A percentile compares a stretch with the other conserved stretches of the same genome.
Evolutionary conservation across 768 basidiomycete genomes (phyloP).

Genomic region (Phanerochaete carnosa): DNA sequence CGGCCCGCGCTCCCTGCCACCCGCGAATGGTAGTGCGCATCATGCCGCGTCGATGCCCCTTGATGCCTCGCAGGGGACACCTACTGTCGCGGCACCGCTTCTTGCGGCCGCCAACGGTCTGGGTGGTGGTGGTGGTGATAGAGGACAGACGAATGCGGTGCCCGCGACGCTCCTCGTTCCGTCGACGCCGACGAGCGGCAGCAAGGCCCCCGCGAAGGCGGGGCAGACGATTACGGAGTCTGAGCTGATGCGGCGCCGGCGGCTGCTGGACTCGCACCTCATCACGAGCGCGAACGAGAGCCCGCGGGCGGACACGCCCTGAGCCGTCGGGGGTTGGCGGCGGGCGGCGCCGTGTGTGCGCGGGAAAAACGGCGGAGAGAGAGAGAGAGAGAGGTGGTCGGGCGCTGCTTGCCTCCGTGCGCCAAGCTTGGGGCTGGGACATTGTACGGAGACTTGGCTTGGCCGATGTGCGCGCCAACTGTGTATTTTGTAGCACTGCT

Average conservation of each 20-base stretch:
- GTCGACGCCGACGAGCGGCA: not conserved
- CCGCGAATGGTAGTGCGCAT: not conserved
- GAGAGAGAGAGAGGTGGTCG: too few species aligned
- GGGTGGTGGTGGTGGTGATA: not conserved
- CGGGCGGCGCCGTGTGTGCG: not conserved
- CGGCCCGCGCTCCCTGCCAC: not conserved
- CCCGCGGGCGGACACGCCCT: not conserved
- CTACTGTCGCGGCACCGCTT: not conserved
- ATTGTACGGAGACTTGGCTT: too few species aligned
- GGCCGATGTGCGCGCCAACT: too few species aligned
- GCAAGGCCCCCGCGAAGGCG: conserved; percentile 30
- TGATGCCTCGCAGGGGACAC: not conserved
- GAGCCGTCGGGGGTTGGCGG: not conserved
- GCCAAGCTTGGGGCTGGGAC: too few species aligned
- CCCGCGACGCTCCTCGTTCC: not conserved
- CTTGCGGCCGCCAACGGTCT: not conserved
- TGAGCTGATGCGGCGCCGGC: conserved; percentile 74
- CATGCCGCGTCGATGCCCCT: not conserved
- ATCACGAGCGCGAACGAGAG: conserved; percentile 16
- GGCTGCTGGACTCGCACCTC: conserved; percentile 68
- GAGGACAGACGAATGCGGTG: not conserved
- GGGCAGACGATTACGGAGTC: conserved; percentile 75
- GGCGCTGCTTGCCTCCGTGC: too few species aligned
- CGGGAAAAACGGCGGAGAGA: too few species aligned
- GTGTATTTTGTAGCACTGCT: too few species aligned